Evolutionary conservation across 805 yeast species (phyloP).

Genomic region (Isabelozyma rhagii): DNA sequence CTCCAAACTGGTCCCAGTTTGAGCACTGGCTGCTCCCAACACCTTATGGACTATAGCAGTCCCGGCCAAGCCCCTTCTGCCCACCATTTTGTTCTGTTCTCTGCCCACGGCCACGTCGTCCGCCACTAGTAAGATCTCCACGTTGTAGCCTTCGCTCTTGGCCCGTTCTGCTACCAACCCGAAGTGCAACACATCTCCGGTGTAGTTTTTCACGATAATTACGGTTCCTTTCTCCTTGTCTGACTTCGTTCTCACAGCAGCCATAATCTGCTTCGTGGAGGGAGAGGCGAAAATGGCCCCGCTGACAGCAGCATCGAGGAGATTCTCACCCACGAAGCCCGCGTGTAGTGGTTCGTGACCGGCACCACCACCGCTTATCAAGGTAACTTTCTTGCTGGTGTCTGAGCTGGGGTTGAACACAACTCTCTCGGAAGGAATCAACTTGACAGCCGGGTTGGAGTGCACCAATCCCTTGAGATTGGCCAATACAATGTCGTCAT

Average conservation of each 20-base stretch:
- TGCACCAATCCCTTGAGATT: constrained; percentile 52
- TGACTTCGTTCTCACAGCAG: constrained; percentile 61
- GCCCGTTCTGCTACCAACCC: constrained; percentile 91
- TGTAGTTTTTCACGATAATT: constrained; percentile 84
- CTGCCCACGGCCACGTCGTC: constrained; percentile 96
- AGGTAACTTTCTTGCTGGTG: constrained; percentile 53
- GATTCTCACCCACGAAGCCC: constrained; percentile 84
- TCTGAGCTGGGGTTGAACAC: constrained; percentile 43
- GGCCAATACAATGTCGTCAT: constrained; percentile 45
- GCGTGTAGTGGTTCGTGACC: constrained; percentile 96
- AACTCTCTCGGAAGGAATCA: constrained; percentile 57
- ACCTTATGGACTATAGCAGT: constrained; percentile 83
- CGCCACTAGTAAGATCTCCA: constrained; percentile 73
- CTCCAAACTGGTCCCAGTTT: constrained; percentile 34
- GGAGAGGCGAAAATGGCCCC: constrained; percentile 96
- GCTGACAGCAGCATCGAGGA: constrained; percentile 82
- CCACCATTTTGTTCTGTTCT: constrained; percentile 85
- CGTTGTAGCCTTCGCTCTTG: constrained; percentile 67
- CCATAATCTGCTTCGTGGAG: constrained; percentile 79
- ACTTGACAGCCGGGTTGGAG: constrained; percentile 51
- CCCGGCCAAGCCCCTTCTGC: constrained; percentile 93
- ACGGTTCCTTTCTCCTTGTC: constrained; percentile 60
- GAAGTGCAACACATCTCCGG: constrained; percentile 92
- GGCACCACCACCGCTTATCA: constrained; percentile 90
- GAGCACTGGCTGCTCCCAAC: constrained; percentile 62